A percentile compares a stretch with the other conserved stretches of the same genome.
These are phyloP conservation scores for Penicillium sp. DNA, from an alignment of 2,329 filamentous ascomycete genomes.

Conservation along the genomic window DNA sequence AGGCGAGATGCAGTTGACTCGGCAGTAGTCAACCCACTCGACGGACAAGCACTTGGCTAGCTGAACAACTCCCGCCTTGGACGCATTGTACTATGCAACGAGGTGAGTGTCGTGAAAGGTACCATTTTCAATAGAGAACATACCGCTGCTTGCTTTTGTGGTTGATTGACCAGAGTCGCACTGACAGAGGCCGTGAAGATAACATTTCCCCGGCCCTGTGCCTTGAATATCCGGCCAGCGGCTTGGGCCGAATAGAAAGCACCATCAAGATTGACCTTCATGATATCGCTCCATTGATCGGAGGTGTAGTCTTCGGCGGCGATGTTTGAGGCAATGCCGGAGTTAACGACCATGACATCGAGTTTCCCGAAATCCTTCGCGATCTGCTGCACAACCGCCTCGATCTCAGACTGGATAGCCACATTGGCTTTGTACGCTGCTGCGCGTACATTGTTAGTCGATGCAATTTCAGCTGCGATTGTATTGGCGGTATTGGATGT, in stretches of 20 bases:
- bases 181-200: constrained; percentile 42
- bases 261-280: constrained; percentile 40
- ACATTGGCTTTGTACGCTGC: constrained; percentile 39
- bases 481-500: constrained; percentile 24
- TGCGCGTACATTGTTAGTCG: constrained; percentile 25
- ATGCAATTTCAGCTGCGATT: constrained; percentile 27
- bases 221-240: constrained; percentile 38
- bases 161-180: constrained; percentile 40
- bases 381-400: constrained; percentile 33
- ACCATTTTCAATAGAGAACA: background rate
- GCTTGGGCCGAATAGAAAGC: constrained; percentile 41
- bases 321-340: constrained; percentile 39
- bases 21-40: constrained; percentile 40
- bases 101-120: background rate
- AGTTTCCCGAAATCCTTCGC: constrained; percentile 43
- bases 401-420: constrained; percentile 29
- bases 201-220: constrained; percentile 35
- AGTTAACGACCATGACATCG: constrained; percentile 49
- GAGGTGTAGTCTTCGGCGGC: constrained; percentile 40
- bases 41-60: constrained; percentile 41
- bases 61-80: constrained; percentile 37
- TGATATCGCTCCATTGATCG: constrained; percentile 42
- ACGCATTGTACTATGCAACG: constrained; percentile 33
- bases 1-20: constrained; percentile 43
- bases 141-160: constrained; percentile 39